These are phyloP conservation scores for Trichosporon asahii DNA, from an alignment of 1,284 basidiomycete genomes.

Conservation along the genomic window DNA sequence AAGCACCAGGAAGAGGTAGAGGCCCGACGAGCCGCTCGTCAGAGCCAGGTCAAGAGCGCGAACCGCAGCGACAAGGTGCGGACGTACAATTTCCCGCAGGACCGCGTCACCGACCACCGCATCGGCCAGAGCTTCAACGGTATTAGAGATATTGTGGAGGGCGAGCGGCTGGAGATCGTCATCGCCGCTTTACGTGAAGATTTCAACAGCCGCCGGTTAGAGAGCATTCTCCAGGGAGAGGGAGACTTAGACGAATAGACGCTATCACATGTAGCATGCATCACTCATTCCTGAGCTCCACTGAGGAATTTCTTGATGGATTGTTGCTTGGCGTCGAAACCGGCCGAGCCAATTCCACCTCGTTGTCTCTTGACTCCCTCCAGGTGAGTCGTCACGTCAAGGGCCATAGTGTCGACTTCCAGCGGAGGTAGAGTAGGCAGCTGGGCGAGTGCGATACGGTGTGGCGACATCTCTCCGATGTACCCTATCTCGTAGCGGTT, in stretches of 20 bases:
- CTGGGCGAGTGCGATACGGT: neutral
- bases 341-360: conserved; percentile 69
- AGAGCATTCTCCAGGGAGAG: conserved; percentile 60
- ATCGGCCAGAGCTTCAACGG: conserved; percentile 74
- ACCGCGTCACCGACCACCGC: conserved; percentile 87
- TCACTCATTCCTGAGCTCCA: conserved; percentile 48
- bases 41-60: conserved; percentile 70
- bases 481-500: conserved; percentile 44
- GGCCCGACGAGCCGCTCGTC: conserved; percentile 65
- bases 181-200: conserved; percentile 64
- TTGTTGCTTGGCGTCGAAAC: conserved; percentile 70
- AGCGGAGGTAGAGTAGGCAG: conserved; percentile 29
- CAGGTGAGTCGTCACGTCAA: conserved; percentile 51
- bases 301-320: conserved; percentile 73
- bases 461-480: neutral
- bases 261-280: conserved; percentile 3
- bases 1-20: conserved; percentile 69
- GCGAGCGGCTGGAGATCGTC: conserved; percentile 61
- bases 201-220: conserved; percentile 64
- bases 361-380: conserved; percentile 61
- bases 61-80: conserved; percentile 88
- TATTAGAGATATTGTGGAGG: conserved; percentile 70
- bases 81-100: conserved; percentile 91
- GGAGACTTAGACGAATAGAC: conserved; percentile 47
- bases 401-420: conserved; percentile 36